Evolutionary conservation across 2,329 filamentous ascomycete genomes (phyloP), one percentile per base, ranked within the genome.

Genomic region (Cladophialophora chaetospira): DNA sequence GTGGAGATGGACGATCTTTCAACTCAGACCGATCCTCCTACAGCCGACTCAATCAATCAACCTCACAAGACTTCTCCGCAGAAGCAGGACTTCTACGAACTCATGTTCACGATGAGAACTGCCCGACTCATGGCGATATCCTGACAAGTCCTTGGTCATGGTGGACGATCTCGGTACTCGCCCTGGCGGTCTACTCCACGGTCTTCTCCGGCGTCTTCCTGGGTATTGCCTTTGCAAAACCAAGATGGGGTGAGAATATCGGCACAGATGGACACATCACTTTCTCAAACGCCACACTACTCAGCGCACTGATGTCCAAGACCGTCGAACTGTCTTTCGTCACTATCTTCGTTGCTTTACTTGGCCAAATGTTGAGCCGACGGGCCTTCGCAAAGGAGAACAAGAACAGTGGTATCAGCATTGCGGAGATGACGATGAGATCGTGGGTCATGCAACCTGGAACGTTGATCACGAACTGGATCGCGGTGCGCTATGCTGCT

Each of bases 381-480:
- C 76, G 87, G 53, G 86, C 88, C 0, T 81, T 89, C 53, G 79
- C 80, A 21, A 81, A 79, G 52, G 75, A 79, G 6, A 81, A 83
- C 0, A 36, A 43, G 29, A 38, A 46, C 23, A 73, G 76, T 2
- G 89, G 89, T 2, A 81, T 92, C 56, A 89, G 84, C 0, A 79
- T 93, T 13, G 86, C 89, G 0, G 88, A 93, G 67, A 83, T 92
- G 75, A 86, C 82, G 13, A 91, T 93, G 87, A 80, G 88, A 44
- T 81, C 81, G 40, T 93, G 88, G 89, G 81, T 87, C 17, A 82
- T 86, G 73, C 84, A 88, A 70, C 88, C 88, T 0, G 89, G 89
- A 0, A 87, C 84, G 0, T 76, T 93, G 61, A 75, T 93, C 17
- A 88, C 86, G 0, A 85, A 89, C 63, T 87, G 79, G 71, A 79